Evolutionary conservation across 164 flowering plant genomes (phyloP), one percentile per base, ranked within the genome.

Genomic region (Tetracentron sinense): DNA sequence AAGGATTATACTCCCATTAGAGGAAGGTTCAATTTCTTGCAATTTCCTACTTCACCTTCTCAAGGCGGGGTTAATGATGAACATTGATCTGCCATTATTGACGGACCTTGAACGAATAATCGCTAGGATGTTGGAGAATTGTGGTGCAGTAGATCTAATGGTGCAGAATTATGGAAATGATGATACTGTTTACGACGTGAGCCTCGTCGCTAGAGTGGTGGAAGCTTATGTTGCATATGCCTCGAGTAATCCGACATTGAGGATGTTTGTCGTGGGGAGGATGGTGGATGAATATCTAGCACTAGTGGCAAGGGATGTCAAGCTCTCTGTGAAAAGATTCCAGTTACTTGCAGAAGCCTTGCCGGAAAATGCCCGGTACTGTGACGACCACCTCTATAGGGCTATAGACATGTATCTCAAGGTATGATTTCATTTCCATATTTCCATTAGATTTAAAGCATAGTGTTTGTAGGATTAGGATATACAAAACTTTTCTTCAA

Each of bases 401-500:
- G 86, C 89, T 38, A 72, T 80, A 15, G 89, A 85, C 61, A 76
- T 66, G 69, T 85, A 81, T 65, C 77, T 82, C 59, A 79, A 85
- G 89, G 89, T 82, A 79, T 54, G 61, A 5, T 21, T 42, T 46
- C 19, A 21, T 29, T 54, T 56, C 15, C 30, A 42, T n/a, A n/a
- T n/a, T n/a, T n/a, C n/a, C n/a, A n/a, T n/a, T n/a, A n/a, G n/a
- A n/a, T n/a, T n/a, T n/a, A n/a, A n/a, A n/a, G n/a, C n/a, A n/a
- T n/a, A n/a, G n/a, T n/a, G n/a, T n/a, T n/a, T n/a, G n/a, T n/a
- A n/a, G n/a, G n/a, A n/a, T n/a, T n/a, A n/a, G n/a, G n/a, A n/a
- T n/a, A n/a, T n/a, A n/a, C n/a, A n/a, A n/a, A n/a, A n/a, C n/a
- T n/a, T n/a, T n/a, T n/a, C n/a, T n/a, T n/a, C n/a, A n/a, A n/a